phyloP scores from a whole-genome alignment of 495 filamentous ascomycete genomes.

The Achaetomiella virescens region DNA sequence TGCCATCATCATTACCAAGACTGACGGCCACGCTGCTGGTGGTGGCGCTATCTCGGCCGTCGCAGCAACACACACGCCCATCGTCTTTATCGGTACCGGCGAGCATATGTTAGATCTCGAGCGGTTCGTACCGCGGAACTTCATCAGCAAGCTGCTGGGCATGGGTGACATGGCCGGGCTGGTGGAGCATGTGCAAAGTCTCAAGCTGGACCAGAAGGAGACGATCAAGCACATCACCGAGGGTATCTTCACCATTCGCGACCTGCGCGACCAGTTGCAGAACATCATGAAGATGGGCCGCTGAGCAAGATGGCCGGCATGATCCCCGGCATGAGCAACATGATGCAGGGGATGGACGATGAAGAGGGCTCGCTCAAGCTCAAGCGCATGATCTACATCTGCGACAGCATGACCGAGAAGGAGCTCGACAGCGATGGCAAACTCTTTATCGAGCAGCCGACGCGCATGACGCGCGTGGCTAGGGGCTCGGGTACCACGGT shows the following conservation, averaged over 20 bases:
- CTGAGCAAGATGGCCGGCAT: slow-evolving; percentile 97
- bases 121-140: slow-evolving; percentile 82
- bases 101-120: slow-evolving; percentile 96
- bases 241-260: slow-evolving; percentile 91
- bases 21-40: slow-evolving; percentile 88
- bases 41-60: slow-evolving; percentile 98
- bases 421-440: slow-evolving; percentile 94
- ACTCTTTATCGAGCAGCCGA: slow-evolving; percentile 85
- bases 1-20: slow-evolving; percentile 98
- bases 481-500: slow-evolving; percentile 84
- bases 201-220: slow-evolving; percentile 95
- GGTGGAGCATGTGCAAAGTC: slow-evolving; percentile 93
- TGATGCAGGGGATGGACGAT: slow-evolving; percentile 94
- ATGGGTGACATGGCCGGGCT: slow-evolving; percentile 97
- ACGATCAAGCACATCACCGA: slow-evolving; percentile 98
- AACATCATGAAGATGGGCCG: slow-evolving; percentile 99
- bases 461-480: slow-evolving; percentile 89
- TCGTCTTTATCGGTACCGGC: slow-evolving; percentile 95
- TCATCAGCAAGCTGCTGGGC: slow-evolving; percentile 84
- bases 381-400: slow-evolving; percentile 98
- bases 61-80: slow-evolving; percentile 91
- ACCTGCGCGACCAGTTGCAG: slow-evolving; percentile 88
- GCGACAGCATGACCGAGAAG: slow-evolving; percentile 92
- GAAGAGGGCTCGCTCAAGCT: slow-evolving; percentile 89
- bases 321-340: slow-evolving; percentile 88